phyloP scores from a whole-genome alignment of 1,284 basidiomycete species.

The Macrocybe sp. region DNA sequence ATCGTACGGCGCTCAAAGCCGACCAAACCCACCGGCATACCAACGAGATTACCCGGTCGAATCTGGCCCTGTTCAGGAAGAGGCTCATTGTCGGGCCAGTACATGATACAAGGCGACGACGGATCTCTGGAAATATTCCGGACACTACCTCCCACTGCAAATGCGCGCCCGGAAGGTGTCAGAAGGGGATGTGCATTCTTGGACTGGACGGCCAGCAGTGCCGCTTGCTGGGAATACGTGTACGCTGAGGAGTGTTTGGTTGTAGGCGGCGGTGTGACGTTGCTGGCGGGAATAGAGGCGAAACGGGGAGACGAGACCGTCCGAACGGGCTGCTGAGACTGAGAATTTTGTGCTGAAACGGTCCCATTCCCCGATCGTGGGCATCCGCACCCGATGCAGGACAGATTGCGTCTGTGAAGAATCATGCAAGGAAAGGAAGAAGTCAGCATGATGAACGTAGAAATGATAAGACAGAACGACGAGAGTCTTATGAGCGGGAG shows the following conservation, averaged over 20 bases:
- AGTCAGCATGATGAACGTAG: conserved; percentile 30
- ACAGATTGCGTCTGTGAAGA: conserved; percentile 59
- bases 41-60: conserved; percentile 49
- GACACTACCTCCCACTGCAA: conserved; percentile 68
- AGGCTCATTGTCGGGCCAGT: conserved; percentile 83
- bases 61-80: conserved; percentile 74
- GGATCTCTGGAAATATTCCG: conserved; percentile 73
- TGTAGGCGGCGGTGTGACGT: conserved; percentile 14
- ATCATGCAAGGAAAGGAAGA: conserved; percentile 41
- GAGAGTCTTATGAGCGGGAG: conserved; percentile 11
- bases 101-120: conserved; percentile 69
- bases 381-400: conserved; percentile 70
- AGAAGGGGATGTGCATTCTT: conserved; percentile 55
- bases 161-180: conserved; percentile 72
- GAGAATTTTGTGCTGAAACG: conserved; percentile 23
- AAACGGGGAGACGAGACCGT: conserved; percentile 40
- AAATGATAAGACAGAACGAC: conserved; percentile 7
- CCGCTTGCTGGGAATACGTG: conserved; percentile 10
- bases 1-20: conserved; percentile 4
- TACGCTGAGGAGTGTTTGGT: conserved; percentile 11
- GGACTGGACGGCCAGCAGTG: conserved; percentile 7
- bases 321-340: conserved; percentile 25
- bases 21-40: conserved; percentile 42
- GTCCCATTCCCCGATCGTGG: conserved; percentile 40
- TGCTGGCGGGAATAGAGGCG: conserved; percentile 17